A percentile compares a stretch with the other conserved stretches of the same genome.
Conservation (phyloP, 2,329 filamentous ascomycete genomes). For the Amesomyces nigricolor region DNA sequence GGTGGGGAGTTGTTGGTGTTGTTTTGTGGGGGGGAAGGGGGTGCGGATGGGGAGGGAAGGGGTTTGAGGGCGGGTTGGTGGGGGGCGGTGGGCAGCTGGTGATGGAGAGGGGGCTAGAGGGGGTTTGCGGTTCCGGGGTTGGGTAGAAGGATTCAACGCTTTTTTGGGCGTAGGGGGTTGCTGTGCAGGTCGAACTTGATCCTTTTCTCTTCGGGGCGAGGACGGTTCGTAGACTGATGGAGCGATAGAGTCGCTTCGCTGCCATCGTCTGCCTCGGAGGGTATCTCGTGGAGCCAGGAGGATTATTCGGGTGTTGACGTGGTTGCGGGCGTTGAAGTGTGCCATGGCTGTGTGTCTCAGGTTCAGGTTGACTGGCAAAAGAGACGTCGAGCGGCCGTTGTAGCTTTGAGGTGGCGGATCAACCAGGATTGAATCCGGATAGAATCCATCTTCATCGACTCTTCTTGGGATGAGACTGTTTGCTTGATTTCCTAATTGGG, state of each 20-base stretch:
- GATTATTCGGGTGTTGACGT: background rate
- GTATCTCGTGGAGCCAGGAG: constrained; percentile 7
- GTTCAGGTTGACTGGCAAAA: background rate
- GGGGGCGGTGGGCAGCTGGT: background rate
- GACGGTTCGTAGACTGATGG: constrained; percentile 5
- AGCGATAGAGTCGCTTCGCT: constrained; percentile 3
- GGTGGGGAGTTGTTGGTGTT: background rate
- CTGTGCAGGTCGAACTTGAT: background rate
- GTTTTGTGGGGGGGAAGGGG: background rate
- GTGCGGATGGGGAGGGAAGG: no score
- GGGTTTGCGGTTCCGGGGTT: background rate
- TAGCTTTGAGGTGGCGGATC: no score
- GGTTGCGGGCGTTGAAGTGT: background rate
- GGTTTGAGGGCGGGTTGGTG: background rate
- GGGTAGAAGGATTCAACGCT: no score
- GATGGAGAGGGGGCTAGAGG: background rate
- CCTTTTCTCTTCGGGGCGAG: background rate
- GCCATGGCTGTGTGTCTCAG: background rate
- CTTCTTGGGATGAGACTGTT: background rate
- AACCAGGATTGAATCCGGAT: background rate
- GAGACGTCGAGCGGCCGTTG: no score
- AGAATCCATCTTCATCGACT: background rate
- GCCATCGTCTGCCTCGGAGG: constrained; percentile 8
- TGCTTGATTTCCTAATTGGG: constrained; percentile 8
- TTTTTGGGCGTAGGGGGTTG: background rate